Evolutionary conservation across 805 yeast genomes (phyloP).

Genomic region (Metschnikowia continentalis): DNA sequence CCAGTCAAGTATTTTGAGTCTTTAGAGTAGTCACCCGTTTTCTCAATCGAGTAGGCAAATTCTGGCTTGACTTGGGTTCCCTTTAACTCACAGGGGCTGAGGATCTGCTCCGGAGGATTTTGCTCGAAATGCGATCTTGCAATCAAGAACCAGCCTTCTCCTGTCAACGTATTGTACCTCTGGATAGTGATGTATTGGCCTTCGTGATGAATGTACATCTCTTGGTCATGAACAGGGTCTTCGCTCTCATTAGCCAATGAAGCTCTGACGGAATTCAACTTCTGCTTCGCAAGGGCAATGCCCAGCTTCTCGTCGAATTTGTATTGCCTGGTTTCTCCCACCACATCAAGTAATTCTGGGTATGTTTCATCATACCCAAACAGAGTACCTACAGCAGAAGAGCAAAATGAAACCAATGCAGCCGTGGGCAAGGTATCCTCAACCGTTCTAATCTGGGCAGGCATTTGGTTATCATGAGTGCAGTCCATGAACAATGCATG

Average conservation of each 20-base stretch:
- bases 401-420: conserved; percentile 87
- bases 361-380: conserved; percentile 92
- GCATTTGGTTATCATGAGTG: conserved; percentile 92
- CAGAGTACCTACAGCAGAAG: conserved; percentile 91
- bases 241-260: conserved; percentile 51
- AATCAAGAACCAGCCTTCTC: conserved; percentile 82
- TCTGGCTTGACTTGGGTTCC: conserved; percentile 58
- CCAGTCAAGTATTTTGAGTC: conserved; percentile 47
- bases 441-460: conserved; percentile 82
- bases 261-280: conserved; percentile 55
- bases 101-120: conserved; percentile 43
- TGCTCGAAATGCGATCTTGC: conserved; percentile 75
- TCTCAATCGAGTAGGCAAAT: conserved; percentile 55
- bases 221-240: conserved; percentile 59
- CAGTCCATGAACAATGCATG: conserved; percentile 97
- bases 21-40: conserved; percentile 45
- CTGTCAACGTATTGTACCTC: conserved; percentile 75
- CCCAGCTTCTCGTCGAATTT: conserved; percentile 49
- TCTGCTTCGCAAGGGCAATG: conserved; percentile 66
- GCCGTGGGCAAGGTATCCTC: conserved; percentile 95
- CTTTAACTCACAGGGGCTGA: conserved; percentile 54
- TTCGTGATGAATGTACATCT: conserved; percentile 91
- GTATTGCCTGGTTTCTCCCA: conserved; percentile 66
- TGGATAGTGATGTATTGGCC: conserved; percentile 91
- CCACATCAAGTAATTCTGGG: conserved; percentile 78